Evolutionary conservation across 2,329 filamentous ascomycete species (phyloP).

Genomic region (Hymenoscyphus fructigenus): DNA sequence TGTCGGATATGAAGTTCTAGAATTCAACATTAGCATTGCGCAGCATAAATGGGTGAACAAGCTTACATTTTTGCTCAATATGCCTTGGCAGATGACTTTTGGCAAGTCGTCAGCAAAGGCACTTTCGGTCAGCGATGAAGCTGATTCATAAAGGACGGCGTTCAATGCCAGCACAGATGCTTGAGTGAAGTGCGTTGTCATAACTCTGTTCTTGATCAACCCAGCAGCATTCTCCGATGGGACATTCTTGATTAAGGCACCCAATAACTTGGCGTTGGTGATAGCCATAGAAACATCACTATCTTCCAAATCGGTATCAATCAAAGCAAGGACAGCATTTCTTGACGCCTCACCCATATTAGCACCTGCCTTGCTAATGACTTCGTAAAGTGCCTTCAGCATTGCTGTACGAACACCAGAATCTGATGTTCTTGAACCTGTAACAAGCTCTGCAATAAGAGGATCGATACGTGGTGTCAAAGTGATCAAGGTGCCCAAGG

Average conservation of each 20-base stretch:
- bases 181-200: constrained; percentile 72
- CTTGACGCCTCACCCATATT: constrained; percentile 95
- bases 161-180: constrained; percentile 86
- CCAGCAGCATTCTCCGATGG: constrained; percentile 65
- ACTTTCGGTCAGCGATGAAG: constrained; percentile 64
- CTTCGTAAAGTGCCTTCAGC: constrained; percentile 94
- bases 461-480: constrained; percentile 94
- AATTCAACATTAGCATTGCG: constrained; percentile 25
- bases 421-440: constrained; percentile 90
- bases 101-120: constrained; percentile 71
- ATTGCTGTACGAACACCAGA: constrained; percentile 88
- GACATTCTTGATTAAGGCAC: constrained; percentile 84
- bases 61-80: constrained; percentile 73
- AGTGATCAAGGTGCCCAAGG: constrained; percentile 91
- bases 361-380: constrained; percentile 87
- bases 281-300: constrained; percentile 77
- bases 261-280: constrained; percentile 86
- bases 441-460: constrained; percentile 85
- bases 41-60: background rate
- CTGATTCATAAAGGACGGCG: constrained; percentile 79
- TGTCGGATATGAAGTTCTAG: constrained; percentile 81
- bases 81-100: constrained; percentile 75
- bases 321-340: constrained; percentile 79
- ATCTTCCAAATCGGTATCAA: constrained; percentile 80
- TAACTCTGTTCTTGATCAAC: constrained; percentile 69